A percentile compares a stretch with the other conserved stretches of the same genome.
phyloP scores from a whole-genome alignment of 768 basidiomycete genomes.

The Tylopilus vinaceipallidus region DNA sequence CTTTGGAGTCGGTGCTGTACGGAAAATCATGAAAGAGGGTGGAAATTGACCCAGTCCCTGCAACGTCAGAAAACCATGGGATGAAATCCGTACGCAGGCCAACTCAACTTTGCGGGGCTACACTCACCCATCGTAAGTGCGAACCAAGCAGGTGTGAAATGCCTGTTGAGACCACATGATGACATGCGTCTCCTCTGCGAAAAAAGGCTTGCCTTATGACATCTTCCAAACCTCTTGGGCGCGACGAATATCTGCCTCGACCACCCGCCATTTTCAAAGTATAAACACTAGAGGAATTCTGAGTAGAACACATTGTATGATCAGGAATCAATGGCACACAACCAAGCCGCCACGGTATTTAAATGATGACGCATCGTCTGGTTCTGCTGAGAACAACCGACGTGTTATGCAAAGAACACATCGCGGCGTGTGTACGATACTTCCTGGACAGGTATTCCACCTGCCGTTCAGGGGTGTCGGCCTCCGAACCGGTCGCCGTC shows the following conservation, averaged over 20 bases:
- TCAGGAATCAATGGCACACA: background rate
- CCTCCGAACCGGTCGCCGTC: too few species aligned
- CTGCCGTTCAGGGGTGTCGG: too few species aligned
- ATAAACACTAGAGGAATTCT: background rate
- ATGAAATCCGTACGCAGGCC: background rate
- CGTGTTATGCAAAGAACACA: too few species aligned
- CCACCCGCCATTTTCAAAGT: background rate
- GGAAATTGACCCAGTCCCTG: constrained; percentile 52
- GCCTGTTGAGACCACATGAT: constrained; percentile 26
- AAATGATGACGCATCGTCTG: too few species aligned
- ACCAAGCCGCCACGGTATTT: background rate
- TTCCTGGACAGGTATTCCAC: too few species aligned
- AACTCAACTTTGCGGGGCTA: background rate
- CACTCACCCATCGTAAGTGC: constrained; percentile 51
- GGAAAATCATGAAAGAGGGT: constrained; percentile 58
- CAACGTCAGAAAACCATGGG: constrained; percentile 1
- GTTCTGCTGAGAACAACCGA: too few species aligned
- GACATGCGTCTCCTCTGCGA: background rate
- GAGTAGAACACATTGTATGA: background rate
- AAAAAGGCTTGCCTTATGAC: constrained; percentile 32
- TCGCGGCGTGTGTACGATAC: too few species aligned
- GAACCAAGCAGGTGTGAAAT: constrained; percentile 58
- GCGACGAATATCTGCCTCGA: background rate
- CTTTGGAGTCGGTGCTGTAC: constrained; percentile 42
- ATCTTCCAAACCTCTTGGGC: constrained; percentile 32